Evolutionary conservation across 768 basidiomycete species (phyloP), one percentile per base, ranked within the genome.

Genomic region (Boletus fagicola): DNA sequence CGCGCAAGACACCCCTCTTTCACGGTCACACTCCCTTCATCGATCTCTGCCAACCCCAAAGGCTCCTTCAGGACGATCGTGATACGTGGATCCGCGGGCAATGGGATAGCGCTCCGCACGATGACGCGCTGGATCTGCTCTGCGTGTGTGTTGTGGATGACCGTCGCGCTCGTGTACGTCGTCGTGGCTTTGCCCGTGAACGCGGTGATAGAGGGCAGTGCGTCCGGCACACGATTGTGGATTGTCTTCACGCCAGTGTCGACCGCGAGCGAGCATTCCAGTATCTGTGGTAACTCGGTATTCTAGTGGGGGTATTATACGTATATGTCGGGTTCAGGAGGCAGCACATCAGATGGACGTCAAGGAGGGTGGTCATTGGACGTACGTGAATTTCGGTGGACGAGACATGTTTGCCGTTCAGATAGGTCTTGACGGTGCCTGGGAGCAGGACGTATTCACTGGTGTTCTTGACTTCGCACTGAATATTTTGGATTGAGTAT

Each of bases 321-420:
- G 18, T 26, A 16, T 6, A 26, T 12, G 18, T 12, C 12, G 7
- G 6, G 10, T 26, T 26, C 24, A n/a, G 26, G 48, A n/a, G 13
- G 42, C 4, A 16, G 26, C 11, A 10, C 20, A 20, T 46, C 13
- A 20, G 36, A 30, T 38, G 46, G 11, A 15, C 4, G 16, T 13
- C 46, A 9, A 5, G 15, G 9, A 28, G 24, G 28, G n/a, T 26
- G 2, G 31, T n/a, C 7, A 4, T 18, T n/a, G 16, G 31, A 69
- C 65, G 36, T 52, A 62, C 66, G 16, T 31, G 50, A 24, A 73
- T 62, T 2, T 61, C 48, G 5, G 56, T 54, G 30, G 68, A 67
- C 26, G 73, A 71, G 42, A 73, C 63, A 10, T 65, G 63, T 36
- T 48, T 67, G 15, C 66, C 64, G 59, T 73, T 68, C 52, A 72